These are phyloP conservation scores for Colletotrichum melonis DNA, from an alignment of 2,329 filamentous ascomycete species.

Conservation along the genomic window DNA sequence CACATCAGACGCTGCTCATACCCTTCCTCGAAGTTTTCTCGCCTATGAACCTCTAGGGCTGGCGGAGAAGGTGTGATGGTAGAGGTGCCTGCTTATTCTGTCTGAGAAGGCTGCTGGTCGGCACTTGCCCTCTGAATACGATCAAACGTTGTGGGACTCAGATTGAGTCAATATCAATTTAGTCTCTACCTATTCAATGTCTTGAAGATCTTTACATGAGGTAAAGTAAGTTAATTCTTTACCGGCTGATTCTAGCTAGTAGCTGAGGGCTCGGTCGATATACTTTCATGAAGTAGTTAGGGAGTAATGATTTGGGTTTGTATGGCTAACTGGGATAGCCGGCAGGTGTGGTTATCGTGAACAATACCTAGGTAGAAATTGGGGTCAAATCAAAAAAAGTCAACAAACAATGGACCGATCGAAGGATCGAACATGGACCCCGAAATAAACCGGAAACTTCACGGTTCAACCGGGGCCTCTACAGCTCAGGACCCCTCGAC, in stretches of 20 bases:
- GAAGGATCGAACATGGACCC: too few relatives aligned
- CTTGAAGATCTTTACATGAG: neutral
- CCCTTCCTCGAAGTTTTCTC: neutral
- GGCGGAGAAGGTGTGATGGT: neutral
- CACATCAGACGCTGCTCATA: neutral
- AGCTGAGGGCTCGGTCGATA: neutral
- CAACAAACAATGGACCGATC: too few relatives aligned
- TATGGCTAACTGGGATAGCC: too few relatives aligned
- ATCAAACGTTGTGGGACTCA: neutral
- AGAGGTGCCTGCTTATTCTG: neutral
- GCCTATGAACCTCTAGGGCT: neutral
- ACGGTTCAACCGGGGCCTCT: too few relatives aligned
- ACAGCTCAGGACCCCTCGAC: too few relatives aligned
- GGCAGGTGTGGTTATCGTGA: rapidly evolving
- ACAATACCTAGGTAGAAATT: too few relatives aligned
- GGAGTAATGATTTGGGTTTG: too few relatives aligned
- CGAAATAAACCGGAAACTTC: too few relatives aligned
- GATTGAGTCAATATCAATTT: neutral
- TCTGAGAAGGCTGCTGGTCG: neutral
- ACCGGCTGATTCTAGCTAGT: neutral
- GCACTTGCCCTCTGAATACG: neutral
- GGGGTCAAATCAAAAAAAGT: too few relatives aligned
- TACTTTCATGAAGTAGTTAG: neutral
- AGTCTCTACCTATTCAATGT: too few relatives aligned
- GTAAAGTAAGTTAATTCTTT: neutral